phyloP scores from a whole-genome alignment of 2,329 filamentous ascomycete species.

The Penicillium sp. region DNA sequence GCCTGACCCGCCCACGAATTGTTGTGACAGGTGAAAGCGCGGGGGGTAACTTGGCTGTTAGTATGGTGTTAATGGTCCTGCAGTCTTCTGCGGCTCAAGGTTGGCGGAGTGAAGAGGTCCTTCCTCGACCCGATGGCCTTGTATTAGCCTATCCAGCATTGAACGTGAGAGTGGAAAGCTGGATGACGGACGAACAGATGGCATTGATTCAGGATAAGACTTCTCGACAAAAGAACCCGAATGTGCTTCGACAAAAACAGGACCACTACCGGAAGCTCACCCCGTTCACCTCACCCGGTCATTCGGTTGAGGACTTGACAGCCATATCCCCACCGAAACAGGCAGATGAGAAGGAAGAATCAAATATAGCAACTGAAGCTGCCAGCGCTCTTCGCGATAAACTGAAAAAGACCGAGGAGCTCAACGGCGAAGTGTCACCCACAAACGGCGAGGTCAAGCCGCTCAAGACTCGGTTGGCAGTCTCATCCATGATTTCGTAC shows the following conservation, averaged over 20 bases:
- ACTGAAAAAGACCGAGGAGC: constrained; percentile 29
- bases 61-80: constrained; percentile 83
- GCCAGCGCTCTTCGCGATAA: constrained; percentile 27
- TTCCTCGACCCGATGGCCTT: constrained; percentile 76
- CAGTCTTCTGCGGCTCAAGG: constrained; percentile 65
- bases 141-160: constrained; percentile 85
- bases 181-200: constrained; percentile 99
- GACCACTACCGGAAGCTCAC: constrained; percentile 85
- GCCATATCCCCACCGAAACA: constrained; percentile 17
- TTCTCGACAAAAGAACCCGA: constrained; percentile 73
- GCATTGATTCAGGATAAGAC: constrained; percentile 82
- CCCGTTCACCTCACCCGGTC: constrained; percentile 70
- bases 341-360: constrained; percentile 9
- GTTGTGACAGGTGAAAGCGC: constrained; percentile 79
- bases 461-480: constrained; percentile 83
- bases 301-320: constrained; percentile 66
- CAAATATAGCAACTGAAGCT: constrained; percentile 27
- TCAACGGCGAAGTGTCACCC: constrained; percentile 37
- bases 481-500: constrained; percentile 96
- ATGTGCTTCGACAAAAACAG: constrained; percentile 78
- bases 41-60: constrained; percentile 76
- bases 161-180: constrained; percentile 97
- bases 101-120: constrained; percentile 57
- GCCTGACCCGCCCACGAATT: constrained; percentile 63
- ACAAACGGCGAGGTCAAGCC: constrained; percentile 44